These are phyloP conservation scores for Colletotrichum simmondsii DNA, from an alignment of 2,329 filamentous ascomycete species.

Conservation along the genomic window DNA sequence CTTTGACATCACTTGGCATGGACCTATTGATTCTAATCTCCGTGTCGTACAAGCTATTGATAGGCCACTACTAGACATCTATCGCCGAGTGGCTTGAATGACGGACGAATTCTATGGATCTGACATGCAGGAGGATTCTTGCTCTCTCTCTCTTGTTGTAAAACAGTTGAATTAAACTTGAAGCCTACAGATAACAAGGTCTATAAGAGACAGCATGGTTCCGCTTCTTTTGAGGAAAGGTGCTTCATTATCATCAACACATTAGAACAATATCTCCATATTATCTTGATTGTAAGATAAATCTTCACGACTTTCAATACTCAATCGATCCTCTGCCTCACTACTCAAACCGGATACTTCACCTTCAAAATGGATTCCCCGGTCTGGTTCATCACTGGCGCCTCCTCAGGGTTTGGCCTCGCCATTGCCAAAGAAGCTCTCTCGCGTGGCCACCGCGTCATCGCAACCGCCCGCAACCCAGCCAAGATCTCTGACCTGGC, in stretches of 20 bases:
- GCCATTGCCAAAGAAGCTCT: slow-evolving; percentile 56
- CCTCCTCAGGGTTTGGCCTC: slow-evolving; percentile 62
- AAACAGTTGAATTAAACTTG: no score
- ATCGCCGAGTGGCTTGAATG: not conserved
- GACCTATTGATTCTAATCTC: not conserved
- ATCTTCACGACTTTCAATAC: not conserved
- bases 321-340: not conserved
- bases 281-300: no score
- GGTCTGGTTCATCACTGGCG: slow-evolving; percentile 65
- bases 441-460: slow-evolving; percentile 57
- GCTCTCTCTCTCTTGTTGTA: no score
- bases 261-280: no score
- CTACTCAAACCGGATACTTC: not conserved
- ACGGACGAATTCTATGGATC: not conserved
- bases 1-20: not conserved
- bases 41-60: not conserved
- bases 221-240: not conserved
- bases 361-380: slow-evolving; percentile 36
- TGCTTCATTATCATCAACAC: not conserved
- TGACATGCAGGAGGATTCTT: not conserved
- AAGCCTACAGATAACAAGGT: not conserved
- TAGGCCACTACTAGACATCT: not conserved
- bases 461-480: slow-evolving; percentile 59
- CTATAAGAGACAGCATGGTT: not conserved
- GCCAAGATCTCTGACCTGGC: slow-evolving; percentile 53